Percentiles rank a stretch among this genome's conserved stretches.
Conservation (phyloP, 2,329 filamentous ascomycete genomes). For the Microsporum audouinii region DNA sequence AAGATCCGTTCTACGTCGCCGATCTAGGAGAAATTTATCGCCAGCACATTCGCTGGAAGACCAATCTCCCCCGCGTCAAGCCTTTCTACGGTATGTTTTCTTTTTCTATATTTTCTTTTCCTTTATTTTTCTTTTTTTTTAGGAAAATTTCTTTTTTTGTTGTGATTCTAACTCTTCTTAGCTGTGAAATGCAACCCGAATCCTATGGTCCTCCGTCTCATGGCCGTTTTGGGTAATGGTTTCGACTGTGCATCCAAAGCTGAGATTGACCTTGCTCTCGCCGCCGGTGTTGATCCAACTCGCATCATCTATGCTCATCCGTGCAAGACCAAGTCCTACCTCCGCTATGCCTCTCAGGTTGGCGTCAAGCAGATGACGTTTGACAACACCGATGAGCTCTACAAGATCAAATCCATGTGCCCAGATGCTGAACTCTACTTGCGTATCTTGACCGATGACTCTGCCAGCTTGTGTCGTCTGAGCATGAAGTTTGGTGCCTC, state of each 20-base stretch:
- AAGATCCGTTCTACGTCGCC: conserved; percentile 96
- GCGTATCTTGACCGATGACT: conserved; percentile 93
- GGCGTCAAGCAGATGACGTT: conserved; percentile 98
- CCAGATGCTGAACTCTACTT: conserved; percentile 84
- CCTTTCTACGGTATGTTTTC: conserved; percentile 74
- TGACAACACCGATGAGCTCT: conserved; percentile 93
- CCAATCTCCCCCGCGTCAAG: conserved; percentile 80
- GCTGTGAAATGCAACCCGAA: conserved; percentile 99
- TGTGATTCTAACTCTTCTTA: conserved; percentile 27
- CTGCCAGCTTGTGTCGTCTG: conserved; percentile 81
- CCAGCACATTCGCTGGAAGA: conserved; percentile 97
- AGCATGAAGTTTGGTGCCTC: conserved; percentile 96
- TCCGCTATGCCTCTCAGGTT: conserved; percentile 73
- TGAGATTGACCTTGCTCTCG: conserved; percentile 86
- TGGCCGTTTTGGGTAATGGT: conserved; percentile 78
- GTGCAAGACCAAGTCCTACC: conserved; percentile 98
- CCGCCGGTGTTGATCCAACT: conserved; percentile 68
- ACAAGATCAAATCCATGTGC: conserved; percentile 90
- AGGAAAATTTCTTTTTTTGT: neutral
- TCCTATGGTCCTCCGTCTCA: conserved; percentile 72
- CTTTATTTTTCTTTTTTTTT: conserved; percentile 10
- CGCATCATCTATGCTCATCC: conserved; percentile 98
- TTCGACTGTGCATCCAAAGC: conserved; percentile 98
- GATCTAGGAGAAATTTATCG: conserved; percentile 98
- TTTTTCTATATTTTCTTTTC: neutral